Conservation (phyloP, 176 grass and related monocot species). For the Oryza meridionalis region DNA sequence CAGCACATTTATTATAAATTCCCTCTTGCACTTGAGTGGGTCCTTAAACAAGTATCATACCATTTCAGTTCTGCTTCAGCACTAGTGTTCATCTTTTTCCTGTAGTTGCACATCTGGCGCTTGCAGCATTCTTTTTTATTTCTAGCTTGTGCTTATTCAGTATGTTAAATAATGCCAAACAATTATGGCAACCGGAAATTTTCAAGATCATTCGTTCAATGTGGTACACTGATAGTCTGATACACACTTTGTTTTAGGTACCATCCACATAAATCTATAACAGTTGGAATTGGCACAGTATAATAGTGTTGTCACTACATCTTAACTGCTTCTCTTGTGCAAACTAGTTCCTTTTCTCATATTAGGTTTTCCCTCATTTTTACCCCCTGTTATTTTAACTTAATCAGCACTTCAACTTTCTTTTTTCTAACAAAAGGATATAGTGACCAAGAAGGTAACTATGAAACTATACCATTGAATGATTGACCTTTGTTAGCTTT, state of each 20-base stretch:
- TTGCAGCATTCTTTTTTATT: not conserved
- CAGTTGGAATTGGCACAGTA: not conserved
- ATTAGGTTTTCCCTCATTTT: constrained; percentile 7
- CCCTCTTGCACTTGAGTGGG: not conserved
- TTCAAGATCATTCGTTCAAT: not conserved
- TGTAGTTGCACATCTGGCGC: not conserved
- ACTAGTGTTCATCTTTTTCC: not conserved
- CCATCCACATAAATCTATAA: not conserved
- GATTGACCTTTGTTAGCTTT: not conserved
- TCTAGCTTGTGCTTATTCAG: not conserved
- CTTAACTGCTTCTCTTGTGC: not conserved
- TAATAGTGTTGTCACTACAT: not conserved
- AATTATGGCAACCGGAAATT: not conserved
- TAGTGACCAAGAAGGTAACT: not conserved
- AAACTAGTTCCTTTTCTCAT: not conserved
- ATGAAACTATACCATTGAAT: not conserved
- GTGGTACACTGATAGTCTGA: not conserved
- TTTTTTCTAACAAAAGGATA: constrained; percentile 13
- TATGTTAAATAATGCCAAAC: not conserved
- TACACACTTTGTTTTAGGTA: not conserved
- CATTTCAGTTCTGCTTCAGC: not conserved
- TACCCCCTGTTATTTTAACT: constrained; percentile 1
- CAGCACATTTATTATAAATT: not conserved
- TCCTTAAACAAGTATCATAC: not conserved
- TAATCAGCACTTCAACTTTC: not conserved